A percentile compares a stretch with the other conserved stretches of the same genome.
Evolutionary conservation across 768 basidiomycete species (phyloP).

Genomic region (Trametes meyenii): DNA sequence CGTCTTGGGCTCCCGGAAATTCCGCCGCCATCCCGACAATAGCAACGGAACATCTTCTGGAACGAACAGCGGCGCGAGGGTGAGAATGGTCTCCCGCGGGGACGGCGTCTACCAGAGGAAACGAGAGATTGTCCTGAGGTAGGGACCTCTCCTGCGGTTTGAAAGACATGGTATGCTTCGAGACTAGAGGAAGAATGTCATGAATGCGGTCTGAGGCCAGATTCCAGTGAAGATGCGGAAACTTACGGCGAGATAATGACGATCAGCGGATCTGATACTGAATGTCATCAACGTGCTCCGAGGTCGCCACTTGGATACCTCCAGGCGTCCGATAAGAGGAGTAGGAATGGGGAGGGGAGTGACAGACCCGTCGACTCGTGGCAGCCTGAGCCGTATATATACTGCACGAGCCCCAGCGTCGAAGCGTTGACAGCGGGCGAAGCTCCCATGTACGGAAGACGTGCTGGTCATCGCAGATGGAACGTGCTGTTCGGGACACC

Average conservation of each 20-base stretch:
- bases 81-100: neutral
- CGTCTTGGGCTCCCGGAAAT: constrained; percentile 53
- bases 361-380: neutral
- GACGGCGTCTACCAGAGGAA: neutral
- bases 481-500: neutral
- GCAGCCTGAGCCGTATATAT: neutral
- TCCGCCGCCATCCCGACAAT: constrained; percentile 73
- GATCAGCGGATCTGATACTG: no score
- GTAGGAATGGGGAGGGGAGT: neutral
- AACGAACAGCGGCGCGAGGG: constrained; percentile 17
- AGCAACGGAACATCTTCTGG: constrained; percentile 47
- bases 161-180: no score
- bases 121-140: no score
- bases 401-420: neutral
- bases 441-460: neutral
- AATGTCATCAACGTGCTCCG: no score
- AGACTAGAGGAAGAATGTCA: no score
- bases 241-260: no score
- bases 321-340: no score
- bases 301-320: no score
- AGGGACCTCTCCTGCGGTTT: no score
- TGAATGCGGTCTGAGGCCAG: no score
- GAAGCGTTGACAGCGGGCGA: neutral
- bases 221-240: no score
- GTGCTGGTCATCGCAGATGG: neutral